Conservation (phyloP, 106 monocot species). For the Triglochin maritima region DNA sequence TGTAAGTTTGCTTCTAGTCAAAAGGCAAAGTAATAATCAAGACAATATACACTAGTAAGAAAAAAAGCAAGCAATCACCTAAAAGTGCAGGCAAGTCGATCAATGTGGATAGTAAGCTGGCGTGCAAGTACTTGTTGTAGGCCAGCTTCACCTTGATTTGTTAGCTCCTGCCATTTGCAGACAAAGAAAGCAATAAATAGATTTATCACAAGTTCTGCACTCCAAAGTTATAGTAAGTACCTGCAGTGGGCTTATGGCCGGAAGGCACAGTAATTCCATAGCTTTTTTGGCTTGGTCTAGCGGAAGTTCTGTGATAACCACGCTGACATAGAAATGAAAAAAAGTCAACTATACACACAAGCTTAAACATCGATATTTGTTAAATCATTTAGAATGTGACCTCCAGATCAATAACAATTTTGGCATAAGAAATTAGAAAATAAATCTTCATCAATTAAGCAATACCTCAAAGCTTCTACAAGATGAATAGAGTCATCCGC, state of each 20-base stretch:
- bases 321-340: constrained; percentile 21
- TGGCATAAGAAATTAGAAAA: not conserved
- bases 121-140: constrained; percentile 64
- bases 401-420: not conserved
- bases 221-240: constrained; percentile 14
- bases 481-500: constrained; percentile 80
- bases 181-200: not conserved
- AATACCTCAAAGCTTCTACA: constrained; percentile 90
- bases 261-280: constrained; percentile 68
- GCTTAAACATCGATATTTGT: too few relatives aligned
- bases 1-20: constrained; percentile 8
- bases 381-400: too few relatives aligned
- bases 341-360: not conserved
- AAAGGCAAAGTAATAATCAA: not conserved
- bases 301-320: constrained; percentile 74
- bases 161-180: constrained; percentile 53
- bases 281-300: constrained; percentile 67
- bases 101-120: constrained; percentile 82
- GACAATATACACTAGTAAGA: not conserved
- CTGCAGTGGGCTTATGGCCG: constrained; percentile 59
- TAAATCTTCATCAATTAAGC: not conserved
- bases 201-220: constrained; percentile 8
- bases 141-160: constrained; percentile 39
- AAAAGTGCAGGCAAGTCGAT: constrained; percentile 81
- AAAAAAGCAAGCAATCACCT: constrained; percentile 27